phyloP scores from a whole-genome alignment of 2,329 filamentous ascomycete genomes.

The Trichoderma koningii region DNA sequence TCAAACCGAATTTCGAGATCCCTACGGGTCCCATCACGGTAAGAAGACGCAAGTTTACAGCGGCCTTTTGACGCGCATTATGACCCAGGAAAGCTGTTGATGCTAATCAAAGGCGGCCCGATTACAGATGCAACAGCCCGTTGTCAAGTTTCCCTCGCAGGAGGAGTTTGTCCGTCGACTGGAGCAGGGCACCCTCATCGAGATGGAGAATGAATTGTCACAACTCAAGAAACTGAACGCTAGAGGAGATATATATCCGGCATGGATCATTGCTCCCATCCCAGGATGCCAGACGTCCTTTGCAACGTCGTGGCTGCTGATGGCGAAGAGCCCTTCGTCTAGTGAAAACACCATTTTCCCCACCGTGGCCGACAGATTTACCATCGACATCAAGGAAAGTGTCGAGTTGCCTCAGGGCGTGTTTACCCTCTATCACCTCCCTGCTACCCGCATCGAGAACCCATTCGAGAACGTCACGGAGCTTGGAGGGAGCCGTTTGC shows the following conservation, averaged over 20 bases:
- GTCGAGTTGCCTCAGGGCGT: conserved; percentile 31
- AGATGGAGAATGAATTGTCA: conserved; percentile 39
- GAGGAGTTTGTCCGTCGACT: conserved; percentile 33
- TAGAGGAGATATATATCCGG: conserved; percentile 28
- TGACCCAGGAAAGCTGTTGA: neutral
- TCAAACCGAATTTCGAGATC: neutral
- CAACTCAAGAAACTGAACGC: conserved; percentile 36
- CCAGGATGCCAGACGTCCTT: conserved; percentile 37
- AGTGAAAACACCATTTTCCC: conserved; percentile 35
- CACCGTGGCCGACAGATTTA: conserved; percentile 35
- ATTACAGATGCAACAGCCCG: conserved; percentile 14
- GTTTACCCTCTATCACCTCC: conserved; percentile 35
- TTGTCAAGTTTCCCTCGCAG: conserved; percentile 31
- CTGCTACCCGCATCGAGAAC: conserved; percentile 36
- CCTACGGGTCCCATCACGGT: neutral
- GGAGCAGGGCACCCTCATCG: conserved; percentile 38
- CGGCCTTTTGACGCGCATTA: too few relatives aligned
- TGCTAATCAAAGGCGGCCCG: neutral
- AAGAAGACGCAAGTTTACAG: neutral
- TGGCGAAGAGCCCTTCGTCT: conserved; percentile 35
- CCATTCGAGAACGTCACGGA: conserved; percentile 36
- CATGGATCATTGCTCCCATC: conserved; percentile 39
- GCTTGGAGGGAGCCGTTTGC: neutral
- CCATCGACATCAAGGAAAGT: conserved; percentile 34
- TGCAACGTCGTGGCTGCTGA: conserved; percentile 38